These are phyloP conservation scores for Musa balbisiana DNA, from an alignment of 202 grass and related monocot species.

Conservation along the genomic window DNA sequence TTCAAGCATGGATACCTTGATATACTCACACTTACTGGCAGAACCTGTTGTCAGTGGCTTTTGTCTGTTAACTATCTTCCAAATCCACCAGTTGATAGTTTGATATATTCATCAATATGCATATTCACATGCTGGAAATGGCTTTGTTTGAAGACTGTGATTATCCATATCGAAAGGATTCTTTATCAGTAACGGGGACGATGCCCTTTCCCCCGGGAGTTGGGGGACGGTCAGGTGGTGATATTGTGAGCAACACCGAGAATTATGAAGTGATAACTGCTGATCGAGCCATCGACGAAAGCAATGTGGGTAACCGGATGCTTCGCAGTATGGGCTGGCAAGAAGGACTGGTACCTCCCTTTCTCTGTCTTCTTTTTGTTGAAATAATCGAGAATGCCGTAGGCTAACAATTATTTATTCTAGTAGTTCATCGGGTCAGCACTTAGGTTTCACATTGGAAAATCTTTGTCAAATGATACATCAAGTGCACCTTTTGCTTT, in stretches of 20 bases:
- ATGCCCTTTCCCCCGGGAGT: constrained; percentile 98
- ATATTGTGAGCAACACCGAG: constrained; percentile 45
- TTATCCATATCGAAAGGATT: constrained; percentile 54
- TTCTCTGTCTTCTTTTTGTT: constrained; percentile 13
- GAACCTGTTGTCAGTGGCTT: background rate
- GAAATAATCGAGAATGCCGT: background rate
- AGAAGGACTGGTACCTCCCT: constrained; percentile 71
- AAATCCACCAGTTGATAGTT: constrained; percentile 29
- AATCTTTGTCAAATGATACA: background rate
- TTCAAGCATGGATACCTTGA: background rate
- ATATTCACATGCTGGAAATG: constrained; percentile 73
- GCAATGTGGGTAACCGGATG: constrained; percentile 93
- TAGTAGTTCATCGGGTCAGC: background rate
- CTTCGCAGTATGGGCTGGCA: constrained; percentile 99
- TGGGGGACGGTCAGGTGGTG: constrained; percentile 64
- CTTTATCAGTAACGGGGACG: constrained; percentile 51
- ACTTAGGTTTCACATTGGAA: background rate
- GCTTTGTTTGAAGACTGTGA: constrained; percentile 84
- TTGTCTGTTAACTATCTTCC: constrained; percentile 7
- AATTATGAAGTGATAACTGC: constrained; percentile 89
- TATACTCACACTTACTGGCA: background rate
- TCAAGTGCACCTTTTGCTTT: too few relatives aligned
- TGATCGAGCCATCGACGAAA: constrained; percentile 76
- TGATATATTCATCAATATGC: constrained; percentile 23
- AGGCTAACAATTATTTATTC: background rate